Percentiles rank a stretch among this genome's conserved stretches.
phyloP scores from a whole-genome alignment of 352 stramenopile genomes.

The Phytophthora pseudosyringae region DNA sequence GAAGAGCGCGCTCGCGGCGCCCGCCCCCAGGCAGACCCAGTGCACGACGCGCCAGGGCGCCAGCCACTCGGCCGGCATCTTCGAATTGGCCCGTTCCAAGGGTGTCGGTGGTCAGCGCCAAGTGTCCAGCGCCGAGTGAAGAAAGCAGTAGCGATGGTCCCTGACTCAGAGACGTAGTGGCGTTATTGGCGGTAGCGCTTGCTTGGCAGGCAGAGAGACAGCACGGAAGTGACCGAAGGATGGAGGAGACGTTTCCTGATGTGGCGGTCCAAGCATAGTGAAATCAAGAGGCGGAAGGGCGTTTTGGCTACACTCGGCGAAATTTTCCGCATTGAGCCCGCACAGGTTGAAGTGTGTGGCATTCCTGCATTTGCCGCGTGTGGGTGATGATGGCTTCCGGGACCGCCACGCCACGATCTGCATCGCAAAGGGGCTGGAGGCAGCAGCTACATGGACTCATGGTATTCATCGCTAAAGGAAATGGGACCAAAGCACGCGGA shows the following conservation, averaged over 20 bases:
- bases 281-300: conserved; percentile 7
- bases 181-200: not conserved
- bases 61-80: conserved; percentile 43
- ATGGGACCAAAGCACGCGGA: no score
- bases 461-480: no score
- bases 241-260: not conserved
- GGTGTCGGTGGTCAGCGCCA: conserved; percentile 6
- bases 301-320: conserved; percentile 16
- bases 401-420: conserved; percentile 8
- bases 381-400: conserved; percentile 11
- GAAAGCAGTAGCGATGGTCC: not conserved
- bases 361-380: conserved; percentile 1
- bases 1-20: conserved; percentile 51
- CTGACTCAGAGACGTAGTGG: not conserved
- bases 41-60: conserved; percentile 53
- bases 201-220: conserved; percentile 4
- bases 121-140: conserved; percentile 5
- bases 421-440: not conserved
- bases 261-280: conserved; percentile 1
- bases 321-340: conserved; percentile 3
- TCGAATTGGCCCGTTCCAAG: not conserved
- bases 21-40: conserved; percentile 52
- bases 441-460: no score
- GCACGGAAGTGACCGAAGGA: not conserved
- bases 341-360: conserved; percentile 5